Conservation (phyloP, 2,329 filamentous ascomycete genomes). For the Corinectria fuckeliana region DNA sequence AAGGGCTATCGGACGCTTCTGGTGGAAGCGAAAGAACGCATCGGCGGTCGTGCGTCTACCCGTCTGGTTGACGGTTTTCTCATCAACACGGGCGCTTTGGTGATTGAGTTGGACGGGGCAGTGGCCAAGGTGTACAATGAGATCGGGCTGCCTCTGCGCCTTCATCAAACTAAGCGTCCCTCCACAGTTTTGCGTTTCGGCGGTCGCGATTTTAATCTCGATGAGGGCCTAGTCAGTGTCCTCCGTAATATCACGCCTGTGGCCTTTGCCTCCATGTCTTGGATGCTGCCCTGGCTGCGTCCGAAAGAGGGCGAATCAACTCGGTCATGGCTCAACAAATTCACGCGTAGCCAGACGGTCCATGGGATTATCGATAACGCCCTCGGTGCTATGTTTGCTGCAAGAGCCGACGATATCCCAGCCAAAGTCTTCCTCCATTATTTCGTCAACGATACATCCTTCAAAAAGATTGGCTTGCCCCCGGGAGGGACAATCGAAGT, state of each 20-base stretch:
- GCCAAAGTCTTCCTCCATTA: neutral
- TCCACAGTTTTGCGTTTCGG: neutral
- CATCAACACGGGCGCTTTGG: neutral
- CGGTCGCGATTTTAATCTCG: neutral
- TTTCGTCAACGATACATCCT: neutral
- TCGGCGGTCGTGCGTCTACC: neutral
- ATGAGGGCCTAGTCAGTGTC: neutral
- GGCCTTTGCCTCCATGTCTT: neutral
- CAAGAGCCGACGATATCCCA: neutral
- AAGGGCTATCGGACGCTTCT: neutral
- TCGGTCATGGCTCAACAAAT: neutral
- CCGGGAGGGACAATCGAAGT: neutral
- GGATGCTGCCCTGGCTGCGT: neutral
- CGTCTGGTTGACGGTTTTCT: neutral
- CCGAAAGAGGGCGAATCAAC: neutral
- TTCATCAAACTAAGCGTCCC: neutral
- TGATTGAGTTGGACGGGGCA: neutral
- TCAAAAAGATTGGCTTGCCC: neutral
- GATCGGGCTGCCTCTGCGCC: neutral
- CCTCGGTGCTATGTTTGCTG: neutral
- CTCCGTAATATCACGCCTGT: neutral
- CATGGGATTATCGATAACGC: neutral
- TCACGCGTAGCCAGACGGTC: neutral
- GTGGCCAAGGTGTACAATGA: neutral
- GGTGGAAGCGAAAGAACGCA: neutral